Evolutionary conservation across 805 yeast species (phyloP).

Genomic region (Sugiyamaella marilandica): DNA sequence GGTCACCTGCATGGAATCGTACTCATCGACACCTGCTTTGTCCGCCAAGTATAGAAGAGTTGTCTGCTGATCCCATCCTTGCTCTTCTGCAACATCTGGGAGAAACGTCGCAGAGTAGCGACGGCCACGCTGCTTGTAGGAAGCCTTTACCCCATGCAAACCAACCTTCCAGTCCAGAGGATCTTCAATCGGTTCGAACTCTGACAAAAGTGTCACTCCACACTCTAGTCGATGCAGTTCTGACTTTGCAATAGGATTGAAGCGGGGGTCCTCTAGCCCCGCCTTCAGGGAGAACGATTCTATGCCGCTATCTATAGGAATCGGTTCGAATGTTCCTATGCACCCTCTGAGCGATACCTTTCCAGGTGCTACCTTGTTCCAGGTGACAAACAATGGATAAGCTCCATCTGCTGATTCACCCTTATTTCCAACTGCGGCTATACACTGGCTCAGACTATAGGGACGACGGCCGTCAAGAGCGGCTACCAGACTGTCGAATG

Average conservation of each 20-base stretch:
- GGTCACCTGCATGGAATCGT: slow-evolving; percentile 40
- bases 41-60: slow-evolving; percentile 66
- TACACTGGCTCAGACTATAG: slow-evolving; percentile 14
- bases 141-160: slow-evolving; percentile 68
- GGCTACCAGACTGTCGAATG: slow-evolving; percentile 38
- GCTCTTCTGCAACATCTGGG: slow-evolving; percentile 87
- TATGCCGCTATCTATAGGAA: slow-evolving; percentile 54
- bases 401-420: slow-evolving; percentile 17
- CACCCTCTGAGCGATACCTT: slow-evolving; percentile 68
- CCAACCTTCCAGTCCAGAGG: slow-evolving; percentile 79
- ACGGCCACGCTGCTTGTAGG: slow-evolving; percentile 39
- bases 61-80: slow-evolving; percentile 69
- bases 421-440: slow-evolving; percentile 8
- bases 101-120: slow-evolving; percentile 71
- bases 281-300: slow-evolving; percentile 57
- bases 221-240: slow-evolving; percentile 55
- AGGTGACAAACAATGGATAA: slow-evolving; percentile 80
- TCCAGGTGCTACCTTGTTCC: slow-evolving; percentile 42
- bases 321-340: slow-evolving; percentile 76
- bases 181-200: slow-evolving; percentile 49
- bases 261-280: slow-evolving; percentile 76
- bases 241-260: slow-evolving; percentile 50
- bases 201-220: slow-evolving; percentile 59
- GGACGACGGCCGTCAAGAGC: slow-evolving; percentile 22
- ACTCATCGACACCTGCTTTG: slow-evolving; percentile 48